Evolutionary conservation across 495 filamentous ascomycete genomes (phyloP).

Genomic region (Neohortaea acidophila): DNA sequence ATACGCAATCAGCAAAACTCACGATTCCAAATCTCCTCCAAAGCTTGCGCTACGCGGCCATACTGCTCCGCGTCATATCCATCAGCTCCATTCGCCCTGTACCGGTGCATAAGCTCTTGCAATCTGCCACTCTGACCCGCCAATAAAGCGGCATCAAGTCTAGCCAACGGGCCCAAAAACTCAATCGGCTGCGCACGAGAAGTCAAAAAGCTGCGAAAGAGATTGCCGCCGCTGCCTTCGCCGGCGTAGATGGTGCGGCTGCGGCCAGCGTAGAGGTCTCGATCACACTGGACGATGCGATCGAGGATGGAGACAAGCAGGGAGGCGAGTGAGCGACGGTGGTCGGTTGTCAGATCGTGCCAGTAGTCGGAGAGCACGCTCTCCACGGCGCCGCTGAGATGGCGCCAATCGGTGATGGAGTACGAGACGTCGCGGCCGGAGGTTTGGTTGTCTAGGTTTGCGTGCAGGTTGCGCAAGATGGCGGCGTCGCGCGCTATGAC

Average conservation of each 20-base stretch:
- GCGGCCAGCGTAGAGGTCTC: slow-evolving; percentile 5
- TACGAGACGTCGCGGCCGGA: slow-evolving; percentile 3
- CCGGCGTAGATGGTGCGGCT: slow-evolving; percentile 6
- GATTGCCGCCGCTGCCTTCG: slow-evolving; percentile 1
- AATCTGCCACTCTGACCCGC: neutral
- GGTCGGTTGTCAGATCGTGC: neutral
- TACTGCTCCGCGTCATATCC: too few species aligned
- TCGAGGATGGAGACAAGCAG: slow-evolving; percentile 4
- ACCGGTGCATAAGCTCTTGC: too few species aligned
- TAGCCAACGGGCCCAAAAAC: slow-evolving; percentile 2
- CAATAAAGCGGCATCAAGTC: neutral
- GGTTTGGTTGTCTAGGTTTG: neutral
- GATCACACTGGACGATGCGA: slow-evolving; percentile 1
- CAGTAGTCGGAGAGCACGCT: slow-evolving; percentile 1
- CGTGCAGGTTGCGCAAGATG: neutral
- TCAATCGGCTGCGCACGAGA: neutral
- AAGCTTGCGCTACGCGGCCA: too few species aligned
- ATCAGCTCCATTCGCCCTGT: too few species aligned
- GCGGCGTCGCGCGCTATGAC: neutral
- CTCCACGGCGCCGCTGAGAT: slow-evolving; percentile 4
- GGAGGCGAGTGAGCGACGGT: neutral
- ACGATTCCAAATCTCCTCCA: too few species aligned
- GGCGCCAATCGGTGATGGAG: slow-evolving; percentile 1
- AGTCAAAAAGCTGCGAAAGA: slow-evolving; percentile 6
- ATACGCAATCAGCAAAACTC: too few species aligned